phyloP scores from a whole-genome alignment of 2,329 filamentous ascomycete species.

The Sporothrix pallida region DNA sequence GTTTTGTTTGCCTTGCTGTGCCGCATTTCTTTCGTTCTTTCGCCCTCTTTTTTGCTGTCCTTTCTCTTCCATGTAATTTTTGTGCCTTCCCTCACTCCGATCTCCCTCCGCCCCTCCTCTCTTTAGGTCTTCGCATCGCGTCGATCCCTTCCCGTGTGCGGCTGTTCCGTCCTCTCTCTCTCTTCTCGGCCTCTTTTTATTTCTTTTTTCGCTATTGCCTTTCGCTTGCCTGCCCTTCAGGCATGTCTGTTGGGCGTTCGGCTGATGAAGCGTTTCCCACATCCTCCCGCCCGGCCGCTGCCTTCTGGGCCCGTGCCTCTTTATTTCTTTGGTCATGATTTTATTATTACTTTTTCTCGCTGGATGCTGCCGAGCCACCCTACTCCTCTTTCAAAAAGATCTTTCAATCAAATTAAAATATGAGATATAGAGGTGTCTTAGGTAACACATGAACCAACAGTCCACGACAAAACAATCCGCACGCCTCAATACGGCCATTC shows the following conservation, averaged over 20 bases:
- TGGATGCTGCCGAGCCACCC: slow-evolving; percentile 15
- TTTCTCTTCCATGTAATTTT: neutral
- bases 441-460: slow-evolving; percentile 11
- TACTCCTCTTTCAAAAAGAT: neutral
- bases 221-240: neutral
- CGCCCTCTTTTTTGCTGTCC: neutral
- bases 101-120: neutral
- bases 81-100: neutral
- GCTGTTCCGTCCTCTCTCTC: slow-evolving; percentile 3
- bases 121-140: neutral
- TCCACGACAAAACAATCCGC: neutral
- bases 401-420: neutral
- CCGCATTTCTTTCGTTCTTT: slow-evolving; percentile 3
- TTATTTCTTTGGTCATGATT: neutral
- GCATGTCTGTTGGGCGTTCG: slow-evolving; percentile 4
- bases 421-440: neutral
- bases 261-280: slow-evolving; percentile 11
- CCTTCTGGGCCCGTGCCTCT: neutral
- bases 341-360: neutral
- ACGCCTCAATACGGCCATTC: neutral
- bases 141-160: slow-evolving; percentile 13
- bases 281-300: slow-evolving; percentile 9
- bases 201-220: neutral
- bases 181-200: neutral
- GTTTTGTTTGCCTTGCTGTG: slow-evolving; percentile 9